These are phyloP conservation scores for Pseudodiploospora longispora DNA, from an alignment of 2,329 filamentous ascomycete species.

Conservation along the genomic window DNA sequence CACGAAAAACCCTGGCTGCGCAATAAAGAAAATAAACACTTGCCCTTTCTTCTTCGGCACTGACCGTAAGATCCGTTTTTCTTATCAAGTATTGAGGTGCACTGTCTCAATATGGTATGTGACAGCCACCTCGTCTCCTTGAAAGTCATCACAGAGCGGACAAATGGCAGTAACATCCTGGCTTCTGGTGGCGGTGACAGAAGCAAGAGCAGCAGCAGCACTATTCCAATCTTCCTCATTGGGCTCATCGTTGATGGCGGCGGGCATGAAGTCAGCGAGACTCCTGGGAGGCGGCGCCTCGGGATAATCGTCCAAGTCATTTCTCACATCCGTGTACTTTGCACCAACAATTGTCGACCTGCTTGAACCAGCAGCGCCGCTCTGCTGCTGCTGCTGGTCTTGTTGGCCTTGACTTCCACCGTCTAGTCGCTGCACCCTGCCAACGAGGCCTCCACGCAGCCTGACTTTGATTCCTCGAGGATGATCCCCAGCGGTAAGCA, in stretches of 20 bases:
- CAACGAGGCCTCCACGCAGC: slow-evolving; percentile 61
- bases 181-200: not conserved
- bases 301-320: slow-evolving; percentile 25
- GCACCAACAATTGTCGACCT: slow-evolving; percentile 16
- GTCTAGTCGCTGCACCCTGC: slow-evolving; percentile 60
- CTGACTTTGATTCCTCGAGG: slow-evolving; percentile 74
- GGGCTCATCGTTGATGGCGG: slow-evolving; percentile 19
- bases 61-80: no score
- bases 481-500: slow-evolving; percentile 67
- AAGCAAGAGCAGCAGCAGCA: not conserved
- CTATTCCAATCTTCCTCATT: slow-evolving; percentile 2
- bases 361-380: slow-evolving; percentile 2
- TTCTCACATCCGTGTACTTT: slow-evolving; percentile 26
- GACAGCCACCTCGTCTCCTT: slow-evolving; percentile 61
- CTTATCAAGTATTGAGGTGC: slow-evolving; percentile 16
- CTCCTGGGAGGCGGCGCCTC: slow-evolving; percentile 31
- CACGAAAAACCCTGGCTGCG: no score
- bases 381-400: slow-evolving; percentile 3
- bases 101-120: slow-evolving; percentile 52
- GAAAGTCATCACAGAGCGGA: slow-evolving; percentile 58
- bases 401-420: slow-evolving; percentile 3
- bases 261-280: slow-evolving; percentile 40
- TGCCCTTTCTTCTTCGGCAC: slow-evolving; percentile 7
- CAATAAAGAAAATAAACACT: no score
- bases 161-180: slow-evolving; percentile 32